phyloP scores from a whole-genome alignment of 148 eudicot genomes.

The Polygonum aviculare region DNA sequence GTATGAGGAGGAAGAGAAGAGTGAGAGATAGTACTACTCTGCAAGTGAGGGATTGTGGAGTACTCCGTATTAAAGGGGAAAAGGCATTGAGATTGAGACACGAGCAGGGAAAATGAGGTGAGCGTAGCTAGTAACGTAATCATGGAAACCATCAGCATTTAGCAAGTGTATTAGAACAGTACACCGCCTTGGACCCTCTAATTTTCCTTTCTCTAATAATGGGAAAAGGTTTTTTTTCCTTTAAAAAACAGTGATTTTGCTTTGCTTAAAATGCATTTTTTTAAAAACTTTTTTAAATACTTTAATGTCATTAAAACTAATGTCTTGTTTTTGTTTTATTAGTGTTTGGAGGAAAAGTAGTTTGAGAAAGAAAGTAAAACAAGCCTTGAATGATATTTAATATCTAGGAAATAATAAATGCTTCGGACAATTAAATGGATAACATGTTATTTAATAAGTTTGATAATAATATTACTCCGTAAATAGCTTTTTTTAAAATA shows the following conservation, averaged over 20 bases:
- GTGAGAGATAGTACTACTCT: not conserved
- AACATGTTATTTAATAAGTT: no score
- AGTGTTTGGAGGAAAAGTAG: no score
- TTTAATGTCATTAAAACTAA: no score
- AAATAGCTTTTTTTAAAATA: no score
- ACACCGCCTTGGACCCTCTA: slow-evolving; percentile 1
- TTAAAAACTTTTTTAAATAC: no score
- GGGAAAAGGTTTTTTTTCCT: not conserved
- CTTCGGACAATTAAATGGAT: not conserved
- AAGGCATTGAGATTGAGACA: not conserved
- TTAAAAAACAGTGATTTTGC: not conserved
- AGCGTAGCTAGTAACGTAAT: not conserved
- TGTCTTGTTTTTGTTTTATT: no score
- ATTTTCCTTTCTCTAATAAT: not conserved
- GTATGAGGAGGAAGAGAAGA: not conserved
- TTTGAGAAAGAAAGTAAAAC: no score
- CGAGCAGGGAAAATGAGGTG: not conserved
- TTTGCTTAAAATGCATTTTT: not conserved
- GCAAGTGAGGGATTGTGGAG: not conserved
- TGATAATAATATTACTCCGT: no score
- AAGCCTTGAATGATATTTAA: not conserved
- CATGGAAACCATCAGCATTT: not conserved
- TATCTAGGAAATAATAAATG: not conserved
- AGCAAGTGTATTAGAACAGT: not conserved
- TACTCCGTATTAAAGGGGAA: not conserved